These are phyloP conservation scores for Mycogone perniciosa DNA, from an alignment of 2,329 filamentous ascomycete genomes.

Conservation along the genomic window DNA sequence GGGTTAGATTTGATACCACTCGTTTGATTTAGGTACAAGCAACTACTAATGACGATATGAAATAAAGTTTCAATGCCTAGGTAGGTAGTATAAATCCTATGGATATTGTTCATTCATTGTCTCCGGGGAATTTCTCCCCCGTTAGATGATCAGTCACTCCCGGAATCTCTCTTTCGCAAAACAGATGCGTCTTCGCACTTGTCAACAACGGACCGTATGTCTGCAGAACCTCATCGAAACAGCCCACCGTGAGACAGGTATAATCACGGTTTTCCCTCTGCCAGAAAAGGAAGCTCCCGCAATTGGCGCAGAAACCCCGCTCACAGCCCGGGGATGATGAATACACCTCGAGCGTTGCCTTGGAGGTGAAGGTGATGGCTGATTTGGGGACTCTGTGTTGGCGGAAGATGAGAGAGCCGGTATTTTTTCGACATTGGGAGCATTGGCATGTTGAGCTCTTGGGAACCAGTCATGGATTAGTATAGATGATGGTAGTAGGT, in stretches of 20 bases:
- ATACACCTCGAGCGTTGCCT: conserved; percentile 32
- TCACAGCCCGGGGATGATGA: conserved; percentile 32
- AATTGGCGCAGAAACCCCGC: conserved; percentile 43
- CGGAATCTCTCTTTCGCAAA: conserved; percentile 38
- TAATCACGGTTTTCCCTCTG: conserved; percentile 23
- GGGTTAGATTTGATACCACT: no score
- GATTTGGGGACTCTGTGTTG: conserved; percentile 32
- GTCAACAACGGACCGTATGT: conserved; percentile 35
- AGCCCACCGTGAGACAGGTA: conserved; percentile 36
- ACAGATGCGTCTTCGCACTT: conserved; percentile 33
- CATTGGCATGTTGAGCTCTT: conserved; percentile 47
- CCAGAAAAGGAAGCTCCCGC: conserved; percentile 47
- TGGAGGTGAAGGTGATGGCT: conserved; percentile 30
- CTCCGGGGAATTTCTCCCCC: conserved; percentile 14
- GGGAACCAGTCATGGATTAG: not conserved
- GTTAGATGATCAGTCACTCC: conserved; percentile 41
- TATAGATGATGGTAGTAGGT: not conserved
- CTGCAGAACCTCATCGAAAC: conserved; percentile 37
- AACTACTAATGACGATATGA: no score
- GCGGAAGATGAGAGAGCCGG: conserved; percentile 40
- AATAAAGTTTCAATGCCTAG: no score
- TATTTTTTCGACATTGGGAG: conserved; percentile 48
- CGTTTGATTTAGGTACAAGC: no score
- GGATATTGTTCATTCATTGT: conserved; percentile 15
- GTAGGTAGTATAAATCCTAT: not conserved